Evolutionary conservation across 805 yeast genomes (phyloP).

Genomic region (Candida incommunis): DNA sequence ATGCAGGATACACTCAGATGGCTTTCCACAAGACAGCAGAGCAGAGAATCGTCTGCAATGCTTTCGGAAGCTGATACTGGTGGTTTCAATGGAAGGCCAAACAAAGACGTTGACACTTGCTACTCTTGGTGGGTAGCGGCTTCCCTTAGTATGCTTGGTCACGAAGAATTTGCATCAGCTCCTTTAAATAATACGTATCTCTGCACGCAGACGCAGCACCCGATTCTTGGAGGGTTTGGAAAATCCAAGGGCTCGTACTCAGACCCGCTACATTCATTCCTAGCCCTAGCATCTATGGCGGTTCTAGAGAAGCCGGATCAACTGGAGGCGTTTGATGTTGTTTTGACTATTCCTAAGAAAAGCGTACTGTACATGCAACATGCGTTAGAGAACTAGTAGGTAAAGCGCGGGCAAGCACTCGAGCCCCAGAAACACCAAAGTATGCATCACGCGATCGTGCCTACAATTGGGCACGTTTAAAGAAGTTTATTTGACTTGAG

Average conservation of each 20-base stretch:
- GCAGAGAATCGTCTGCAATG: too few species aligned
- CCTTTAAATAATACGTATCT: conserved; percentile 29
- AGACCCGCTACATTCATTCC: conserved; percentile 44
- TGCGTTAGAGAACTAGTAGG: too few species aligned
- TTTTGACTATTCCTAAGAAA: conserved; percentile 17
- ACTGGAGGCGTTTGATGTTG: conserved; percentile 13
- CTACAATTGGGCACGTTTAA: too few species aligned
- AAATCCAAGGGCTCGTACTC: conserved; percentile 39
- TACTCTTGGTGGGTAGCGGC: conserved; percentile 70
- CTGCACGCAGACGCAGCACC: conserved; percentile 43
- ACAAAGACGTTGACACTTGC: conserved; percentile 72
- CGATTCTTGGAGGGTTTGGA: conserved; percentile 57
- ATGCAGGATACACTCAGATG: conserved; percentile 36
- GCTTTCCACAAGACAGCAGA: conserved; percentile 49
- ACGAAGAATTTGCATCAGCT: conserved; percentile 22
- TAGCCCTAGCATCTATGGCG: conserved; percentile 34
- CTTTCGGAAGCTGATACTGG: conserved; percentile 42
- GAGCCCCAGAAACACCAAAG: too few species aligned
- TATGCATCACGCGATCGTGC: too few species aligned
- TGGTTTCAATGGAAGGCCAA: conserved; percentile 69
- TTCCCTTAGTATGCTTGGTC: conserved; percentile 32
- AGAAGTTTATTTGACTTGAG: too few species aligned
- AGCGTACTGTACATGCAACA: conserved; percentile 7
- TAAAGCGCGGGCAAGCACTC: too few species aligned
- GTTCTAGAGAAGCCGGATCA: conserved; percentile 12